These are phyloP conservation scores for Peterozyma xylosa DNA, from an alignment of 805 yeast genomes.

Conservation along the genomic window DNA sequence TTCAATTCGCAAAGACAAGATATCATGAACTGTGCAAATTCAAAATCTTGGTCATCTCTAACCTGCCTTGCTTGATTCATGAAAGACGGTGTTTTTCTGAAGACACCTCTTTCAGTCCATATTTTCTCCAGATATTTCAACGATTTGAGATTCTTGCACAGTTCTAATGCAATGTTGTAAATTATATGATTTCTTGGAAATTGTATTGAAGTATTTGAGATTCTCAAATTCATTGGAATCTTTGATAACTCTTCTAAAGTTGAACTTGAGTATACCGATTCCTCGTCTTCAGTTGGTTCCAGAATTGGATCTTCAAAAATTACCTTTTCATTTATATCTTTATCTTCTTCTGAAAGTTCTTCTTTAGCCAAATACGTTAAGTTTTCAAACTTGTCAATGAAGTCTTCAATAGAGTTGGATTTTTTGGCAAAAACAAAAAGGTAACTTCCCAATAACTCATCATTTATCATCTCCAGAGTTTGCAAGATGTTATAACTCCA, in stretches of 20 bases:
- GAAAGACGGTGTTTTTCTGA: slow-evolving; percentile 37
- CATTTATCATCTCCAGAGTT: slow-evolving; percentile 34
- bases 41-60: slow-evolving; percentile 41
- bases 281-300: slow-evolving; percentile 10
- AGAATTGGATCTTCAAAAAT: slow-evolving; percentile 6
- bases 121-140: slow-evolving; percentile 52
- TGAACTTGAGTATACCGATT: background rate
- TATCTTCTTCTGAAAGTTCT: slow-evolving; percentile 13
- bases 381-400: slow-evolving; percentile 24
- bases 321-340: slow-evolving; percentile 11
- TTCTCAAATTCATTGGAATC: slow-evolving; percentile 8
- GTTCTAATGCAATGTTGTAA: slow-evolving; percentile 57
- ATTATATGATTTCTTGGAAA: slow-evolving; percentile 37
- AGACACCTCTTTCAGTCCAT: slow-evolving; percentile 77
- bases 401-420: slow-evolving; percentile 24
- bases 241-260: slow-evolving; percentile 3
- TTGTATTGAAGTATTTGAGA: slow-evolving; percentile 13
- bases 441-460: slow-evolving; percentile 39
- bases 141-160: slow-evolving; percentile 52
- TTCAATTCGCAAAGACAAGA: slow-evolving; percentile 47
- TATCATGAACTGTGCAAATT: slow-evolving; percentile 70
- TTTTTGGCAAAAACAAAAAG: slow-evolving; percentile 37
- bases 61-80: slow-evolving; percentile 34
- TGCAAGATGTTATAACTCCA: slow-evolving; percentile 47
- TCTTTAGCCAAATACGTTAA: slow-evolving; percentile 23